A percentile compares a stretch with the other conserved stretches of the same genome.
Conservation (phyloP, 805 yeast species). For the Metschnikowia santaceciliae region DNA sequence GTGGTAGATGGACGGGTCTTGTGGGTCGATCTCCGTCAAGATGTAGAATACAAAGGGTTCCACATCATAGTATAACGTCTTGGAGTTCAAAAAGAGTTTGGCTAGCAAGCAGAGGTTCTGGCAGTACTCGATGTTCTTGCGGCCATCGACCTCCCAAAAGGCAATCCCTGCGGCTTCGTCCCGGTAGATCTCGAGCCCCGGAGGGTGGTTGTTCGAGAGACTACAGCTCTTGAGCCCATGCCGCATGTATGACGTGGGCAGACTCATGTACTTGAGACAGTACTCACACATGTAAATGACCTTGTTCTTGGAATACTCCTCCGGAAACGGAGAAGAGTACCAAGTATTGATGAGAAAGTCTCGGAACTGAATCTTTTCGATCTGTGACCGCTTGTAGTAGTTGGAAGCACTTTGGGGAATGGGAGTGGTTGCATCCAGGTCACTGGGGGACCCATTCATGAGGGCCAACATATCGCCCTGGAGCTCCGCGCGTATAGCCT, state of each 20-base stretch:
- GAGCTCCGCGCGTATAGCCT: slow-evolving; percentile 27
- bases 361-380: slow-evolving; percentile 66
- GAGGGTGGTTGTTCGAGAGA: slow-evolving; percentile 58
- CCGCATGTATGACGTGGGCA: slow-evolving; percentile 61
- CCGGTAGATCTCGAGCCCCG: slow-evolving; percentile 41
- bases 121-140: slow-evolving; percentile 75
- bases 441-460: slow-evolving; percentile 14
- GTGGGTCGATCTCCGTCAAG: slow-evolving; percentile 60
- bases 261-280: slow-evolving; percentile 75
- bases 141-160: slow-evolving; percentile 66
- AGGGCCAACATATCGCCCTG: slow-evolving; percentile 8
- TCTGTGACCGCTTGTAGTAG: slow-evolving; percentile 34
- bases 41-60: slow-evolving; percentile 92
- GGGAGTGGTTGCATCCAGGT: slow-evolving; percentile 10
- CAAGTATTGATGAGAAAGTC: slow-evolving; percentile 78
- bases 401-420: slow-evolving; percentile 16
- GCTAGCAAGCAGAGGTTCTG: slow-evolving; percentile 88
- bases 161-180: slow-evolving; percentile 28
- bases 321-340: slow-evolving; percentile 93
- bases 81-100: slow-evolving; percentile 83
- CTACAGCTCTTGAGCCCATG: slow-evolving; percentile 72
- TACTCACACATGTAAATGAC: slow-evolving; percentile 76
- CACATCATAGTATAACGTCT: slow-evolving; percentile 89
- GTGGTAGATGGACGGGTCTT: slow-evolving; percentile 47
- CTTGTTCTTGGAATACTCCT: slow-evolving; percentile 62